Conservation (phyloP, 1,139 yeast species). For the Sugiyamaella xylanicola region DNA sequence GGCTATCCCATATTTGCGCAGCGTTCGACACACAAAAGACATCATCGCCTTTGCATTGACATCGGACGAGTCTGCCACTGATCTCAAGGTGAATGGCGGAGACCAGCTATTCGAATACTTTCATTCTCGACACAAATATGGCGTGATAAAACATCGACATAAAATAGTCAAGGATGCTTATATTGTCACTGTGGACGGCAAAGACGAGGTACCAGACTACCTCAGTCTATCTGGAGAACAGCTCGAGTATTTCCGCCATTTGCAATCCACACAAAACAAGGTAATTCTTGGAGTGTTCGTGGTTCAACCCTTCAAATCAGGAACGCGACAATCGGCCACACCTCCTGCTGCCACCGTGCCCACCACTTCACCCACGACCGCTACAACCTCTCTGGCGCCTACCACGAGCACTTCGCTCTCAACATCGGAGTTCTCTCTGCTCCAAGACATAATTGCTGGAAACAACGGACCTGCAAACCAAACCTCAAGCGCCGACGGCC, state of each 20-base stretch:
- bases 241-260: slow-evolving; percentile 20
- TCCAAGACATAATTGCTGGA: slow-evolving; percentile 31
- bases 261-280: slow-evolving; percentile 17
- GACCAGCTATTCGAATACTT: slow-evolving; percentile 58
- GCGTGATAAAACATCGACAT: slow-evolving; percentile 58
- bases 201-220: slow-evolving; percentile 29
- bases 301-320: slow-evolving; percentile 19
- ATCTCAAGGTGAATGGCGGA: slow-evolving; percentile 38
- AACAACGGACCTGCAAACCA: slow-evolving; percentile 21
- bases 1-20: slow-evolving; percentile 61
- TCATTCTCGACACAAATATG: slow-evolving; percentile 53
- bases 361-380: slow-evolving; percentile 18
- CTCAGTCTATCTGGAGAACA: slow-evolving; percentile 27
- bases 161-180: slow-evolving; percentile 67
- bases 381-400: neutral
- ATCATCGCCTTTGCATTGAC: slow-evolving; percentile 49
- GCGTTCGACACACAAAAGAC: slow-evolving; percentile 53
- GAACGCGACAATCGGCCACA: slow-evolving; percentile 2
- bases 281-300: slow-evolving; percentile 31
- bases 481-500: slow-evolving; percentile 27
- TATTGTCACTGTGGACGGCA: slow-evolving; percentile 49
- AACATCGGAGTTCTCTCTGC: slow-evolving; percentile 30
- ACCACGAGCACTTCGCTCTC: slow-evolving; percentile 1
- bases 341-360: slow-evolving; percentile 11
- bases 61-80: slow-evolving; percentile 31